phyloP scores from a whole-genome alignment of 1,139 yeast species.

The Yamadazyma oceani region DNA sequence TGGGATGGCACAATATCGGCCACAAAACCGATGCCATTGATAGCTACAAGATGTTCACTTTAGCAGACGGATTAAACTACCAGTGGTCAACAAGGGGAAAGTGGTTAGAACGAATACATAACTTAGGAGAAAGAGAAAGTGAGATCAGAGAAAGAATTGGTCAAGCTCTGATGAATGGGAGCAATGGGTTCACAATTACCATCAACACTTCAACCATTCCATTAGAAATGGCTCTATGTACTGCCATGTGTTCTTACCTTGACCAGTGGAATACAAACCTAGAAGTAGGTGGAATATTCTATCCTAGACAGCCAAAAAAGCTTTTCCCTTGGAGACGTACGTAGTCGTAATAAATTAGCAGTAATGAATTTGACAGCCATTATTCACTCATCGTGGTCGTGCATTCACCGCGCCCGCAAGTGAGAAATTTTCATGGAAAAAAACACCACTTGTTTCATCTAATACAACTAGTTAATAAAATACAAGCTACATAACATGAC shows the following conservation, averaged over 20 bases:
- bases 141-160: conserved; percentile 64
- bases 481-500: too few species aligned
- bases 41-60: conserved; percentile 55
- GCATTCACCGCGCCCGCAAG: background rate
- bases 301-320: conserved; percentile 50
- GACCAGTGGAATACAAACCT: conserved; percentile 67
- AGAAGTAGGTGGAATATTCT: conserved; percentile 62
- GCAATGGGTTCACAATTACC: conserved; percentile 51
- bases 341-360: background rate
- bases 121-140: conserved; percentile 60
- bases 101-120: conserved; percentile 55
- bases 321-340: conserved; percentile 52
- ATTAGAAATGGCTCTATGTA: conserved; percentile 54
- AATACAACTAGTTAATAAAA: background rate
- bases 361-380: conserved; percentile 1
- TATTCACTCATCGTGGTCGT: too few species aligned
- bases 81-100: conserved; percentile 66
- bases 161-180: conserved; percentile 48
- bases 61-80: conserved; percentile 57
- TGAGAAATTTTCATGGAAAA: conserved; percentile 1
- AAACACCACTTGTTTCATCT: background rate
- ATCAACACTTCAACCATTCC: conserved; percentile 56
- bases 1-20: conserved; percentile 63
- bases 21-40: conserved; percentile 65
- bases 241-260: conserved; percentile 58